These are phyloP conservation scores for Diplodia intermedia DNA, from an alignment of 2,329 filamentous ascomycete species.

Conservation along the genomic window DNA sequence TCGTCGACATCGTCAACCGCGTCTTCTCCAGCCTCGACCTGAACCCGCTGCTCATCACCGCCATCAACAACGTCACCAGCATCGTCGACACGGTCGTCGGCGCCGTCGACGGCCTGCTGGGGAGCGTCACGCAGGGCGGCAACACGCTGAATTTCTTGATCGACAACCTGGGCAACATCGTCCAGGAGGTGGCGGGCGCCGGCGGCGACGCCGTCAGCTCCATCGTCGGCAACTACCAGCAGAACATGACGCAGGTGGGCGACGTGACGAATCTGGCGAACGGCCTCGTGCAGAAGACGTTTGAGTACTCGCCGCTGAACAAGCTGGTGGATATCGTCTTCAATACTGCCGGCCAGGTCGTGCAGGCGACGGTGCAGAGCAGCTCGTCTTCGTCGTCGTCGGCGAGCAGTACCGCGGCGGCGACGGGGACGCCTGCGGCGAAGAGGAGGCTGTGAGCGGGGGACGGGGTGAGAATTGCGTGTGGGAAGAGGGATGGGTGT, in stretches of 20 bases:
- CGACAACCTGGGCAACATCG: constrained; percentile 69
- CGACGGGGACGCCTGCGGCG: constrained; percentile 43
- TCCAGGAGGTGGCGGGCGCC: constrained; percentile 62
- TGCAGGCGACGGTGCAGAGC: constrained; percentile 55
- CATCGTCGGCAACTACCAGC: constrained; percentile 65
- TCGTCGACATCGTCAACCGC: constrained; percentile 67
- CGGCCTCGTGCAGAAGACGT: constrained; percentile 59
- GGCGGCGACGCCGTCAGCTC: constrained; percentile 55
- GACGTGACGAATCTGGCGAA: constrained; percentile 46
- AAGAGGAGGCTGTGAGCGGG: constrained; percentile 3
- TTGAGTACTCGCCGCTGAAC: constrained; percentile 58
- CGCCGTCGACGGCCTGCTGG: constrained; percentile 65
- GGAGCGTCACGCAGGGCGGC: constrained; percentile 64
- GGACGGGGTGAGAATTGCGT: no score
- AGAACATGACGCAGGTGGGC: constrained; percentile 65
- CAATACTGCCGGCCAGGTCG: constrained; percentile 62
- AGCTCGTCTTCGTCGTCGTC: constrained; percentile 37
- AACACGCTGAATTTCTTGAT: constrained; percentile 63
- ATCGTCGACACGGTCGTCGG: constrained; percentile 60
- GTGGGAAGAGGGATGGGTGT: neutral
- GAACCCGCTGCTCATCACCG: constrained; percentile 65
- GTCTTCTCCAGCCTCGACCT: constrained; percentile 66
- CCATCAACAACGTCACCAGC: constrained; percentile 61
- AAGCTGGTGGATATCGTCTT: constrained; percentile 63
- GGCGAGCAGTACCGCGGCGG: constrained; percentile 34